Base-by-base conservation (phyloP, 305 asterid genomes). In the Euphrasia arctica region DNA sequence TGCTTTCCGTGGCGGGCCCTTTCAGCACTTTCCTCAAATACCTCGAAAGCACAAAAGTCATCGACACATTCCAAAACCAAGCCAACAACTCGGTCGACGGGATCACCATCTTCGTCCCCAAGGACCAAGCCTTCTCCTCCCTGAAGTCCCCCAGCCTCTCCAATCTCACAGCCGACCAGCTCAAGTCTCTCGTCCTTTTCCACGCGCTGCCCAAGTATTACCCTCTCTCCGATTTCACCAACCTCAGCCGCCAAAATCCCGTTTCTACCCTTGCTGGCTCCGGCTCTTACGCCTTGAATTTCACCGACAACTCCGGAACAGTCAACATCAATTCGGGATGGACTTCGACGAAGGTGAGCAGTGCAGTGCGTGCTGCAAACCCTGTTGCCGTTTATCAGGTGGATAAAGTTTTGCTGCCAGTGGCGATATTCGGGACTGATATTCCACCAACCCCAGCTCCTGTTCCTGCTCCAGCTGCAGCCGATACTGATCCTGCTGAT, bases 361-460 rank as follows among this genome's bases (percentile, higher is more conserved):
- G 97, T 43, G 87, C 89, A 9, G 92, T 90, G 11, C 88, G 78
- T 65, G 70, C 95, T 0, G 79, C 92, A 29, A 83, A 78, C 63
- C 97, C 95, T 0, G 90, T 86, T 6, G 93, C 95, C 0, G 64
- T 90, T 59, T 90, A 82, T 62, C 89, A 87, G 79, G 79, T 85
- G 10, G 90, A 87, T 27, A 73, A 51, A 55, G 95, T 90, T 4
- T 80, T 90, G 11, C 82, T 87, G 63, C 95, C 97, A 0, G 85
- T 75, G 60, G 95, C 92, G 0, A 85, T 90, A 59, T 90, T 87
- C 39, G 95, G 97, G 60, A 87, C 95, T 0, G 83, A 84, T 54
- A 78, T 90, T 8, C 97, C 97, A 3, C 97, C 97, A 14, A 76
- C 73, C 15, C 81, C 95, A 0, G 90, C 95, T 2, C 97, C 97